These are phyloP conservation scores for Hericium erinaceus DNA, from an alignment of 768 basidiomycete species.

Conservation along the genomic window DNA sequence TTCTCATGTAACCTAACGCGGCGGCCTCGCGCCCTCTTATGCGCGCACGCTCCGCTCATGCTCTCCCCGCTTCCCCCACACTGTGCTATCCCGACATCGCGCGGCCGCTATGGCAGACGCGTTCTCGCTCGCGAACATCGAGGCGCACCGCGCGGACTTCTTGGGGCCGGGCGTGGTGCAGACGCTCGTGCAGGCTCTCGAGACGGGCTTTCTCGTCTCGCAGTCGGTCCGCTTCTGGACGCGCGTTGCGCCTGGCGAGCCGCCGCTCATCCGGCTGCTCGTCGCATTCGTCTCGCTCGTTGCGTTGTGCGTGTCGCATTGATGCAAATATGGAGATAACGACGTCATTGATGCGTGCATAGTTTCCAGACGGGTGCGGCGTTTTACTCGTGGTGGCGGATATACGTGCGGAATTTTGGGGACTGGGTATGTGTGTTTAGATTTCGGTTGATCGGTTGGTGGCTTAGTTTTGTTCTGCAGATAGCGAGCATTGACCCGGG, in stretches of 20 bases:
- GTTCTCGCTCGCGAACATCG: constrained; percentile 3
- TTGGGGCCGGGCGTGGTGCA: constrained; percentile 15
- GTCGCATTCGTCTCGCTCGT: constrained; percentile 17
- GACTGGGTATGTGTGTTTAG: constrained; percentile 17
- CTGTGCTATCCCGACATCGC: too few species aligned
- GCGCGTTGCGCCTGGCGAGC: constrained; percentile 12
- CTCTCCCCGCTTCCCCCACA: too few species aligned
- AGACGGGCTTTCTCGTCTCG: constrained; percentile 18
- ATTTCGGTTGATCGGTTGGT: too few species aligned
- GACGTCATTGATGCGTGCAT: too few species aligned
- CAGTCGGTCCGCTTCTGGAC: constrained; percentile 17
- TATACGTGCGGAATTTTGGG: constrained; percentile 17
- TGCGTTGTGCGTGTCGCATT: constrained; percentile 13
- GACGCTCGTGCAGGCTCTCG: constrained; percentile 15
- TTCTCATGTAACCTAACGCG: background rate
- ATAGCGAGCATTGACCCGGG: background rate
- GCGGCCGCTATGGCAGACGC: too few species aligned
- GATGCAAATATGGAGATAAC: too few species aligned
- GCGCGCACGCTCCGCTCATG: background rate
- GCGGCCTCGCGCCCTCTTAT: background rate
- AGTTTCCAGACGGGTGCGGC: constrained; percentile 17
- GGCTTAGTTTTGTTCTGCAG: background rate
- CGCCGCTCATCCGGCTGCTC: constrained; percentile 9
- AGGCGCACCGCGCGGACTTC: constrained; percentile 15
- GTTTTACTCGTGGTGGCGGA: constrained; percentile 15